These are phyloP conservation scores for Eutypella sp. DNA, from an alignment of 2,329 filamentous ascomycete species.

Conservation along the genomic window DNA sequence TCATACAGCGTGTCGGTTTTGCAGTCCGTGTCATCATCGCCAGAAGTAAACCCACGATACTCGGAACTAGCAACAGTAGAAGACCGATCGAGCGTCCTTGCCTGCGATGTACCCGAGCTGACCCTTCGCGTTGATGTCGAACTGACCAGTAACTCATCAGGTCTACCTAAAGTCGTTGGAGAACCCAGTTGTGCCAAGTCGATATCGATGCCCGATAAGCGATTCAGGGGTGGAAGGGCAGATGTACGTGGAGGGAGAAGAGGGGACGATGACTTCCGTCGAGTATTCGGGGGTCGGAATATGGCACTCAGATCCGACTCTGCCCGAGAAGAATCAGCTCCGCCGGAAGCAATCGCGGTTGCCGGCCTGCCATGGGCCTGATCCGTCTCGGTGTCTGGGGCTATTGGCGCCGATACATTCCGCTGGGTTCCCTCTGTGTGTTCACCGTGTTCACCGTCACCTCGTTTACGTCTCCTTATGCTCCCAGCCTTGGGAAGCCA, in stretches of 20 bases:
- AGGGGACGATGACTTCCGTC: conserved; percentile 50
- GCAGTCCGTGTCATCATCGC: conserved; percentile 73
- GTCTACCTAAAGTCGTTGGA: conserved; percentile 30
- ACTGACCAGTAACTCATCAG: conserved; percentile 14
- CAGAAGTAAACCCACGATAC: conserved; percentile 58
- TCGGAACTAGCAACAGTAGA: conserved; percentile 69
- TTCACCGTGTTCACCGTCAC: conserved; percentile 32
- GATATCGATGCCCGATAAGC: conserved; percentile 50
- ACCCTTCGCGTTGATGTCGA: conserved; percentile 17
- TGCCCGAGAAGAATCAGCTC: conserved; percentile 20
- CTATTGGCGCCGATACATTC: conserved; percentile 48
- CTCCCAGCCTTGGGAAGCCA: conserved; percentile 56
- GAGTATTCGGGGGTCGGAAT: conserved; percentile 27
- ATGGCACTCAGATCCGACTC: conserved; percentile 27
- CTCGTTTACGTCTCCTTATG: conserved; percentile 50
- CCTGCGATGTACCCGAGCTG: conserved; percentile 23
- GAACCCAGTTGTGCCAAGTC: conserved; percentile 45
- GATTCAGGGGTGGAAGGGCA: conserved; percentile 49
- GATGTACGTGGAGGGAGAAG: too few species aligned
- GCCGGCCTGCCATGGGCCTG: conserved; percentile 19
- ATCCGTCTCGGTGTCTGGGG: conserved; percentile 18
- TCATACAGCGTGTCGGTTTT: conserved; percentile 75
- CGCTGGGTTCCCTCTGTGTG: conserved; percentile 40
- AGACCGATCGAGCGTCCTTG: conserved; percentile 44
- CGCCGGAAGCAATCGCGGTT: conserved; percentile 22